phyloP scores from a whole-genome alignment of 2,329 filamentous ascomycete genomes.

The Monosporascus sp. region DNA sequence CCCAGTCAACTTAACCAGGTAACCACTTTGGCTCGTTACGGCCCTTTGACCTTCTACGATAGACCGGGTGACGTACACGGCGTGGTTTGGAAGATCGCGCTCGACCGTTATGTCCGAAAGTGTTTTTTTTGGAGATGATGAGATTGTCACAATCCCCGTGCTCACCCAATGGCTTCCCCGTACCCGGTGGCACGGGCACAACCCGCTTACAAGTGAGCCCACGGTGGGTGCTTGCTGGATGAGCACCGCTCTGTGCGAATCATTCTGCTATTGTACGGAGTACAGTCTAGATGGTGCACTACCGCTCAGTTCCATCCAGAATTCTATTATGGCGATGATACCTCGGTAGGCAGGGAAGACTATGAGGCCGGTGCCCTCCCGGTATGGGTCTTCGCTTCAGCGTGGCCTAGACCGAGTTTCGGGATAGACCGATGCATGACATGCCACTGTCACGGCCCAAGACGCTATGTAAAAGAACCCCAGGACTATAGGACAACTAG shows the following conservation, averaged over 20 bases:
- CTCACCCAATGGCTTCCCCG: conserved; percentile 6
- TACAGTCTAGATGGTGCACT: too few relatives aligned
- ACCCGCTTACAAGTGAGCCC: background rate
- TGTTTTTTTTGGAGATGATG: conserved; percentile 21
- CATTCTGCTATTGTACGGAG: too few relatives aligned
- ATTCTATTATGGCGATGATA: too few relatives aligned
- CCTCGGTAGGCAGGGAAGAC: too few relatives aligned
- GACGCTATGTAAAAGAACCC: background rate
- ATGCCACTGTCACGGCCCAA: background rate
- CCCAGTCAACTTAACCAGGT: too few relatives aligned
- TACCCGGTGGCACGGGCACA: conserved; percentile 4
- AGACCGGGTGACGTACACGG: conserved; percentile 10
- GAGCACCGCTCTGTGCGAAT: too few relatives aligned
- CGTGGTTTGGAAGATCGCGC: conserved; percentile 9
- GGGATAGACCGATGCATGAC: too few relatives aligned
- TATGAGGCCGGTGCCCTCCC: too few relatives aligned
- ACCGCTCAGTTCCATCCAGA: too few relatives aligned
- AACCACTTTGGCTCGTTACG: too few relatives aligned
- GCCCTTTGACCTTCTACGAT: background rate
- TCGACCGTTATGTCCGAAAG: conserved; percentile 14
- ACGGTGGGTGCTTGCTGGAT: background rate
- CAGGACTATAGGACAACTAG: background rate
- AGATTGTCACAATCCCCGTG: background rate
- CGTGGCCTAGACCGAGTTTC: too few relatives aligned
- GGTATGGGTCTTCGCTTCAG: too few relatives aligned